Conservation (phyloP, 352 stramenopile genomes). For the Pythium diclinum region DNA sequence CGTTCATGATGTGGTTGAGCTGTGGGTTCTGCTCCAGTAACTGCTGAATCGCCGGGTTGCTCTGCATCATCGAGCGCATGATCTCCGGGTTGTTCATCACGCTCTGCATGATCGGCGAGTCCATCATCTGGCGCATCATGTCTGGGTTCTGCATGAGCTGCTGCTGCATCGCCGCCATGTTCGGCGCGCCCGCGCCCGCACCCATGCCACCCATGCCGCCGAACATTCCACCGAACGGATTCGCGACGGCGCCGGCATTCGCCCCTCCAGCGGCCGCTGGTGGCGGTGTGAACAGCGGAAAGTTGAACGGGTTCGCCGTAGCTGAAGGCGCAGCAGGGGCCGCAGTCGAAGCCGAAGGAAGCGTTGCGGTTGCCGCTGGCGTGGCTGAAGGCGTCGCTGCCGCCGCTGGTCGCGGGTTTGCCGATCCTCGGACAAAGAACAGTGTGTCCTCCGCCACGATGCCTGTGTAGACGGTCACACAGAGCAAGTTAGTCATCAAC, state of each 20-base stretch:
- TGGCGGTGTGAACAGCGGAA: slow-evolving; percentile 41
- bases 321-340: slow-evolving; percentile 12
- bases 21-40: slow-evolving; percentile 96
- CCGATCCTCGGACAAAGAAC: slow-evolving; percentile 81
- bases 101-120: slow-evolving; percentile 90
- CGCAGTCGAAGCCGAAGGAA: slow-evolving; percentile 19
- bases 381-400: slow-evolving; percentile 25
- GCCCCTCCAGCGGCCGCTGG: slow-evolving; percentile 16
- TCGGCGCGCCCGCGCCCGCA: slow-evolving; percentile 47
- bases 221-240: slow-evolving; percentile 62
- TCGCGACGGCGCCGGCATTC: slow-evolving; percentile 22
- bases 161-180: slow-evolving; percentile 84
- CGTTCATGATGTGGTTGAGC: slow-evolving; percentile 94
- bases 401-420: slow-evolving; percentile 28
- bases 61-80: slow-evolving; percentile 94
- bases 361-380: slow-evolving; percentile 15
- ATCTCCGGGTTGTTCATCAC: slow-evolving; percentile 96
- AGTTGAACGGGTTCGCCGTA: slow-evolving; percentile 48
- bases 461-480: slow-evolving; percentile 28
- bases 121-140: slow-evolving; percentile 88
- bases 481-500: background rate
- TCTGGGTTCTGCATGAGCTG: slow-evolving; percentile 88
- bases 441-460: slow-evolving; percentile 78
- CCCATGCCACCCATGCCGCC: slow-evolving; percentile 19
- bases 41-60: slow-evolving; percentile 94